These are phyloP conservation scores for Clausena lansium DNA, from an alignment of 345 rosid species.

Conservation along the genomic window DNA sequence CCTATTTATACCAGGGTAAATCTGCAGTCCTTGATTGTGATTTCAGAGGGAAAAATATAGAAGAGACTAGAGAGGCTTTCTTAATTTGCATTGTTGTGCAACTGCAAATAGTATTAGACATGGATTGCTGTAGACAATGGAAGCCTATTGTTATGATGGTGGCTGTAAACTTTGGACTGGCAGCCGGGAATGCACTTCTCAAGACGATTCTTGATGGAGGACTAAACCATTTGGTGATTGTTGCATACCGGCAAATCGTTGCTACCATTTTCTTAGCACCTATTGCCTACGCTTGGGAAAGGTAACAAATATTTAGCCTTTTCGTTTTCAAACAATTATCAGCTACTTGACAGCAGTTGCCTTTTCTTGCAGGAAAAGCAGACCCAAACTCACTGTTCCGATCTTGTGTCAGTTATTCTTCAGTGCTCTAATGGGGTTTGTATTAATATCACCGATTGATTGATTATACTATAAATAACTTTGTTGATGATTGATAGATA, in stretches of 20 bases:
- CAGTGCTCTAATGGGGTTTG: conserved; percentile 70
- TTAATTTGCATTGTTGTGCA: too few relatives aligned
- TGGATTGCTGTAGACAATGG: conserved; percentile 42
- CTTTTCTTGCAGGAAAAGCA: conserved; percentile 48
- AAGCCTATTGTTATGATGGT: conserved; percentile 56
- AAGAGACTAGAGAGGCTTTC: not conserved
- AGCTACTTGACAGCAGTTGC: too few relatives aligned
- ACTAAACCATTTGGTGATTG: conserved; percentile 54
- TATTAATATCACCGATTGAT: not conserved
- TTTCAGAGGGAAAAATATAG: not conserved
- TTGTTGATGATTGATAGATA: not conserved
- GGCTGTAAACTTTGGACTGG: conserved; percentile 48
- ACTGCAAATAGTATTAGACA: not conserved
- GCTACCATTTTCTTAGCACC: conserved; percentile 69
- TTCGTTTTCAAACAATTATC: not conserved
- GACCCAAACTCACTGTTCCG: conserved; percentile 49
- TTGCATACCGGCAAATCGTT: conserved; percentile 59
- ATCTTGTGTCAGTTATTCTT: conserved; percentile 53
- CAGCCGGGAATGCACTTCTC: conserved; percentile 56
- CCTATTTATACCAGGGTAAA: not conserved
- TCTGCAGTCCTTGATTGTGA: not conserved
- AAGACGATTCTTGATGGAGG: conserved; percentile 65
- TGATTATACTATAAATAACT: not conserved
- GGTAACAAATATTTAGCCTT: conserved; percentile 31
- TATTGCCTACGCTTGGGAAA: conserved; percentile 56